Evolutionary conservation across 148 eudicot species (phyloP).

Genomic region (Limonium bicolor): DNA sequence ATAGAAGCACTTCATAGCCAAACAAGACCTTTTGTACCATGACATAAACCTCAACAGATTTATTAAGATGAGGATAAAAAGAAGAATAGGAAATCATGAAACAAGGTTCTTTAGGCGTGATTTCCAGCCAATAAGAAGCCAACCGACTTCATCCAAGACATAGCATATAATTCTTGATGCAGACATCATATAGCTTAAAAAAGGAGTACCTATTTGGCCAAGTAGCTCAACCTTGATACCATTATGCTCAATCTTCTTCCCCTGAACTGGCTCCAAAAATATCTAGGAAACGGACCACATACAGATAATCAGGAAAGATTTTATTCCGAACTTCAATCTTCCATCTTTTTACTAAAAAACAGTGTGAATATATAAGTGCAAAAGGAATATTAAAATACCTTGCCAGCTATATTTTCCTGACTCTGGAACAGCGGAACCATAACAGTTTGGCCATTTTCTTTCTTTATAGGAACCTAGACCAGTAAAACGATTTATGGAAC

Average conservation of each 20-base stretch:
- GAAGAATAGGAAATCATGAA: too few relatives aligned
- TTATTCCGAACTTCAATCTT: too few relatives aligned
- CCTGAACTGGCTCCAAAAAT: conserved; percentile 78
- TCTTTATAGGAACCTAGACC: conserved; percentile 45
- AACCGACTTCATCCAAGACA: too few relatives aligned
- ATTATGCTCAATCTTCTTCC: conserved; percentile 94
- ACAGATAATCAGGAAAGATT: conserved; percentile 3
- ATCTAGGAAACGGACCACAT: conserved; percentile 32
- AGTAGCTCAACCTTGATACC: conserved; percentile 97
- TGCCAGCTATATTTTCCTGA: conserved; percentile 82
- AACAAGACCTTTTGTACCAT: too few relatives aligned
- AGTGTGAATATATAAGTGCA: background rate
- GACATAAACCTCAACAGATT: too few relatives aligned
- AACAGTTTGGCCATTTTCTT: conserved; percentile 76
- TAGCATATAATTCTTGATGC: background rate
- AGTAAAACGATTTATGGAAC: too few relatives aligned
- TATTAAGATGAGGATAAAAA: too few relatives aligned
- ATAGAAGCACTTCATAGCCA: too few relatives aligned
- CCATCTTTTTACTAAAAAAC: too few relatives aligned
- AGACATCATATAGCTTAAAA: background rate
- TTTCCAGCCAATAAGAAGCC: too few relatives aligned
- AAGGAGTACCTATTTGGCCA: conserved; percentile 79
- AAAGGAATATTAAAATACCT: conserved; percentile 27
- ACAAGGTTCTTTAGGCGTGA: too few relatives aligned
- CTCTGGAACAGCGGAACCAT: conserved; percentile 90